These are phyloP conservation scores for Rubroshorea leprosula DNA, from an alignment of 345 rosid species.

Conservation along the genomic window DNA sequence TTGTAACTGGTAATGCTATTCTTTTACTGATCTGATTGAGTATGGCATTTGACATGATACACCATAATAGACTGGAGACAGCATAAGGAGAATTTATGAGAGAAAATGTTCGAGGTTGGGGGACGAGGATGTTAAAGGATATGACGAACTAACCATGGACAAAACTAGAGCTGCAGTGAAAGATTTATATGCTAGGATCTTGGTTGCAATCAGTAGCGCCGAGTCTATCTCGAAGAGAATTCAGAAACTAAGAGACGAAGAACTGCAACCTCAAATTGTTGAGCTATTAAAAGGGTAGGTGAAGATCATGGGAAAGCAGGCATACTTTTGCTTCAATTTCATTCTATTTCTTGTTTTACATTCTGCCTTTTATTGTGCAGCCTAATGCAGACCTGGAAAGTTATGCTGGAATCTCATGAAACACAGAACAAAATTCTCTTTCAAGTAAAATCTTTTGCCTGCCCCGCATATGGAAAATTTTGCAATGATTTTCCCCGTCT, in stretches of 20 bases:
- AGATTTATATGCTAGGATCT: conserved; percentile 60
- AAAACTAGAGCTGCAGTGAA: conserved; percentile 56
- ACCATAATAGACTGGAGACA: conserved; percentile 53
- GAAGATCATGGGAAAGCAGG: conserved; percentile 1
- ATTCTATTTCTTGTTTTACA: conserved; percentile 13
- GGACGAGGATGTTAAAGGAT: conserved; percentile 48
- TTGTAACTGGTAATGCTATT: neutral
- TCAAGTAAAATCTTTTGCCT: conserved; percentile 54
- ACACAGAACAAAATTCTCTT: conserved; percentile 55
- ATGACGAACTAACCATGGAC: conserved; percentile 36
- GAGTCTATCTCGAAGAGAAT: conserved; percentile 63
- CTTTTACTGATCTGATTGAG: neutral
- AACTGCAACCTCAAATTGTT: conserved; percentile 57
- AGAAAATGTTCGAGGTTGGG: conserved; percentile 48
- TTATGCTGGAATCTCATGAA: conserved; percentile 66
- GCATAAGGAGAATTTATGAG: conserved; percentile 49
- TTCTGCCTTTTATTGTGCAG: conserved; percentile 28
- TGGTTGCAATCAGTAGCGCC: conserved; percentile 66
- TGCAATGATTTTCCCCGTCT: conserved; percentile 61
- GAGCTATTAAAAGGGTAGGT: conserved; percentile 68
- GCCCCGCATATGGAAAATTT: conserved; percentile 48
- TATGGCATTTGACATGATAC: conserved; percentile 5
- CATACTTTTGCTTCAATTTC: neutral
- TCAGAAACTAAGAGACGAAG: conserved; percentile 59
- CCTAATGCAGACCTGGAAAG: conserved; percentile 52